These are phyloP conservation scores for Cucurbita ficifolia DNA, from an alignment of 306 rosid genomes.

Conservation along the genomic window DNA sequence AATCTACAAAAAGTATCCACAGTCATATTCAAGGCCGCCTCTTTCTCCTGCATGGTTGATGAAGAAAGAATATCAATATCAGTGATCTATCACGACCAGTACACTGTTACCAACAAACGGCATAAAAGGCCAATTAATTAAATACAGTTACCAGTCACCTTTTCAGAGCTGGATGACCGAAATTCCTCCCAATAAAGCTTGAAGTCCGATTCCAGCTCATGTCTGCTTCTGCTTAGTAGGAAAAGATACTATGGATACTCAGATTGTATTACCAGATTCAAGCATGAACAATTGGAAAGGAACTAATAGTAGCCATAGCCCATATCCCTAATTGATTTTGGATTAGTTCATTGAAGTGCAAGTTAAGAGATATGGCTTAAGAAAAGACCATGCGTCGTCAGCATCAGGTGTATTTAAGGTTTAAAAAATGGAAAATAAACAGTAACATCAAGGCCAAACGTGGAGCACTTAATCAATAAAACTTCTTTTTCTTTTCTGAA, in stretches of 20 bases:
- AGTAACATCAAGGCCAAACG: not conserved
- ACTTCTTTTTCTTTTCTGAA: not conserved
- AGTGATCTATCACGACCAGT: not conserved
- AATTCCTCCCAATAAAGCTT: constrained; percentile 98
- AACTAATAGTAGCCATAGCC: not conserved
- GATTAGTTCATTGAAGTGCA: not conserved
- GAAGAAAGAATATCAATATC: not conserved
- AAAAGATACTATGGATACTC: not conserved
- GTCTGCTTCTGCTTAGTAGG: constrained; percentile 61
- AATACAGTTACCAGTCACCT: constrained; percentile 41
- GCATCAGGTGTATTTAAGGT: not conserved
- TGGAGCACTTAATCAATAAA: not conserved
- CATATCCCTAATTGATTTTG: not conserved
- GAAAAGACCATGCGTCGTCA: not conserved
- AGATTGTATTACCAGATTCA: not conserved
- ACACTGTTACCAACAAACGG: not conserved
- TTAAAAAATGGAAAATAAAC: not conserved
- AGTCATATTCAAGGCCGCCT: constrained; percentile 84
- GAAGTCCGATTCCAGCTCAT: constrained; percentile 99
- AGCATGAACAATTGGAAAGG: not conserved
- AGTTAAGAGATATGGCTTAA: not conserved
- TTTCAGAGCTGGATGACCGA: constrained; percentile 95
- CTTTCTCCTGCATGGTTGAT: constrained; percentile 77
- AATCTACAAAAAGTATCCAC: constrained; percentile 96
- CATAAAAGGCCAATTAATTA: constrained; percentile 8